Percentiles rank a stretch among this genome's conserved stretches.
These are phyloP conservation scores for Aspergillus proliferans DNA, from an alignment of 2,329 filamentous ascomycete genomes.

Conservation along the genomic window DNA sequence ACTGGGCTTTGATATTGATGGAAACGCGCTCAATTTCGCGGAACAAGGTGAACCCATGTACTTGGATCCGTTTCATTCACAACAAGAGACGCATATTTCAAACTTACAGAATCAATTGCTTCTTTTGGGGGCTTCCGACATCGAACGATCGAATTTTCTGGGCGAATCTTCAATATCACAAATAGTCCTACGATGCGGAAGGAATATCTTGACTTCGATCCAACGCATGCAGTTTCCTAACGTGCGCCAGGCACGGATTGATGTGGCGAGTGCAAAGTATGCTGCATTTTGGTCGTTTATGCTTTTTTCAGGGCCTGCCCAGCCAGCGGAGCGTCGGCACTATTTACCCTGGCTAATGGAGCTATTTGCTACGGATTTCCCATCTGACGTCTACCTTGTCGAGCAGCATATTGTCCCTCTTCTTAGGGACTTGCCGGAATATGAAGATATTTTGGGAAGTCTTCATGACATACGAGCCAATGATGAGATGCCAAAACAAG, in stretches of 20 bases:
- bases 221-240: constrained; percentile 42
- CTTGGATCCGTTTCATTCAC: constrained; percentile 71
- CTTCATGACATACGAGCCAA: constrained; percentile 51
- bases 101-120: constrained; percentile 57
- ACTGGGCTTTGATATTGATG: constrained; percentile 56
- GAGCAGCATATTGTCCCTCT: constrained; percentile 62
- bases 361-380: constrained; percentile 58
- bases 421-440: constrained; percentile 47
- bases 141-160: constrained; percentile 49
- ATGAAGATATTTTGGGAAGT: constrained; percentile 48
- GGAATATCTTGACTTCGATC: constrained; percentile 73
- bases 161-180: constrained; percentile 58
- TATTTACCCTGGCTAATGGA: constrained; percentile 60
- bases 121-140: constrained; percentile 41
- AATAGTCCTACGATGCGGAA: constrained; percentile 67
- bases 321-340: constrained; percentile 51
- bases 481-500: constrained; percentile 50
- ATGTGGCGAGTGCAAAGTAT: constrained; percentile 61
- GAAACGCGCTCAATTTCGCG: constrained; percentile 18
- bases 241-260: constrained; percentile 32
- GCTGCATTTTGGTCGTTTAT: constrained; percentile 66
- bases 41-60: constrained; percentile 57
- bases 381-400: constrained; percentile 66
- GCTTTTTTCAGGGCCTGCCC: constrained; percentile 43
- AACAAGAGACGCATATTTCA: constrained; percentile 57